A percentile compares a stretch with the other conserved stretches of the same genome.
Evolutionary conservation across 148 eudicot species (phyloP).

Genomic region (Nyssa sinensis): DNA sequence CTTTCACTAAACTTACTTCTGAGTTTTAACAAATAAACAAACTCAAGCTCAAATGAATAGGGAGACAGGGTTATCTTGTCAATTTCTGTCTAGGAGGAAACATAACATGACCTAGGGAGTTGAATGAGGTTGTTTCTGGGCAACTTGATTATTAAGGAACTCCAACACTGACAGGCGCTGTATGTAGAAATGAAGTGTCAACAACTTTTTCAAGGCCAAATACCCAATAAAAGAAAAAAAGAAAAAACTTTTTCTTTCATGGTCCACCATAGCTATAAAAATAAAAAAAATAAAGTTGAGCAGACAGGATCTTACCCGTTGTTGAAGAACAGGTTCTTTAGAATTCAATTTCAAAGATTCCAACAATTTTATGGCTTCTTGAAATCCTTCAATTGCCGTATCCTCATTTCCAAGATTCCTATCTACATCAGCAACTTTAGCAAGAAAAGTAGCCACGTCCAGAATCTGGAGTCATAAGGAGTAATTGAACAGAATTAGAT

Average conservation of each 20-base stretch:
- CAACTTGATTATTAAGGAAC: constrained; percentile 68
- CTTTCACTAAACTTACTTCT: not conserved
- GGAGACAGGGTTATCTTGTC: constrained; percentile 1
- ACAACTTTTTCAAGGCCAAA: not conserved
- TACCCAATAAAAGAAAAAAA: too few species aligned
- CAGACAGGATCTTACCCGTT: constrained; percentile 55
- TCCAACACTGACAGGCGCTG: constrained; percentile 86
- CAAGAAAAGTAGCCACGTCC: constrained; percentile 83
- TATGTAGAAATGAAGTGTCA: constrained; percentile 17
- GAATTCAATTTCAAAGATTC: constrained; percentile 52
- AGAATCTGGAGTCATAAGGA: constrained; percentile 46
- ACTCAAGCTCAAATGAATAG: not conserved
- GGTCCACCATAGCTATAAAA: not conserved
- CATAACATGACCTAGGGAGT: constrained; percentile 14
- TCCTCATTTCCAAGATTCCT: constrained; percentile 73
- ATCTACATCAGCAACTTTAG: constrained; percentile 98
- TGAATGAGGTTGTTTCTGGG: constrained; percentile 43
- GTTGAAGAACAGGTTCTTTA: constrained; percentile 67
- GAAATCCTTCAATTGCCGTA: constrained; percentile 65
- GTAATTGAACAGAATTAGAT: not conserved
- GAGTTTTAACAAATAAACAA: too few species aligned
- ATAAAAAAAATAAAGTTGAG: not conserved
- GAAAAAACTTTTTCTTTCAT: too few species aligned
- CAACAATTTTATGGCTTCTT: constrained; percentile 63
- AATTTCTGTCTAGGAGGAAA: not conserved